Evolutionary conservation across 2,329 filamentous ascomycete species (phyloP), one percentile per base, ranked within the genome.

Genomic region (Cladosporium sp.): DNA sequence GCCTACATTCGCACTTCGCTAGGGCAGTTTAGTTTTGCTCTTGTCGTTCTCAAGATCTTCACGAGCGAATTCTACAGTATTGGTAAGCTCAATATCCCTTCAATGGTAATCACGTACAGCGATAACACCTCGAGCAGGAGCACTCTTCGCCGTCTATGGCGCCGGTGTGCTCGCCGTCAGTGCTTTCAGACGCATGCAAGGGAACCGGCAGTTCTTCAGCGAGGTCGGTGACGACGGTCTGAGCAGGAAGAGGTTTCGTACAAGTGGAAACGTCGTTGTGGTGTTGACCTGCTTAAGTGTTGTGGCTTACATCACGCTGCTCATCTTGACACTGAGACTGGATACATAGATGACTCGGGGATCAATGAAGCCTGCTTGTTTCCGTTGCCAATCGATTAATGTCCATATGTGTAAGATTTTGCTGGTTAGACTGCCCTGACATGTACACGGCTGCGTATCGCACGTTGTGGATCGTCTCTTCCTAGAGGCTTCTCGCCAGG

Each of bases 21-120:
- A 17, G 89, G 88, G 3, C 91, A 97, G 65, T 97, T 97, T 74
- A 92, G 88, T 51, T 97, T 99, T 69, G 85, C 92, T 17, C 83
- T 99, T 43, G 85, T 99, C 56, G 88, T 99, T 47, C 82, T 96
- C 59, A 96, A 95, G 73, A 95, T 99, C 70, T 97, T 99, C 74
- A 96, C 90, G 7, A 81, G 85, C 47, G 93, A 97, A 66, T 97
- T 99, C 75, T 97, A 97, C 72, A 84, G 86, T 59, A 96, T 96
- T 56, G 93, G 93, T 61, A 43, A 40, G 53, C 36, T 15, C 44
- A 5, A 27, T 27, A 9, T 27, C 9, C 18, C 37, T 20, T 18
- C 9, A 12, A 2, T n/a, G 37, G n/a, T n/a, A n/a, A n/a, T n/a
- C n/a, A n/a, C n/a, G 22, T 27, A 27, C 22, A 5, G 20, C 18